Conservation (phyloP, 257 asterid genomes). For the Voacanga thouarsii region DNA sequence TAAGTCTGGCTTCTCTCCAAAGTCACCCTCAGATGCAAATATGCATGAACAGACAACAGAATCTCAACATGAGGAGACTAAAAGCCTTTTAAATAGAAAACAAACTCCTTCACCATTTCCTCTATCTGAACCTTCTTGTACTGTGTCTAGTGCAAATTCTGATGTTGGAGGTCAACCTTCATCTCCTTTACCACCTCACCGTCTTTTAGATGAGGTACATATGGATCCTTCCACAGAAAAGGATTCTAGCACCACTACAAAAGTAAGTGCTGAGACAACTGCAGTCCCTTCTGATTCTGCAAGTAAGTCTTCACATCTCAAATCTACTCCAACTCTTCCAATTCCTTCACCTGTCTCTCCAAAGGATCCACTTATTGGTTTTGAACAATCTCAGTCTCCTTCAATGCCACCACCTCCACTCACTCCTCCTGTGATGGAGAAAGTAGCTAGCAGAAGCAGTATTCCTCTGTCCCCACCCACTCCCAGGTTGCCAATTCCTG, state of each 20-base stretch:
- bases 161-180: constrained; percentile 15
- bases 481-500: constrained; percentile 8
- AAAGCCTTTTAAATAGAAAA: constrained; percentile 22
- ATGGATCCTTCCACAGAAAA: constrained; percentile 19
- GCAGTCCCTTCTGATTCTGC: constrained; percentile 26
- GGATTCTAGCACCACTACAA: constrained; percentile 19
- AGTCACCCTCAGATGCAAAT: constrained; percentile 30
- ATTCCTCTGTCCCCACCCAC: constrained; percentile 25
- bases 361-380: constrained; percentile 31
- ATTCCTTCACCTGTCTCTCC: constrained; percentile 29
- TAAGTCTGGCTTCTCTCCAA: constrained; percentile 28
- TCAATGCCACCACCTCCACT: constrained; percentile 23
- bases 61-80: constrained; percentile 26
- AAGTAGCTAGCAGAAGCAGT: constrained; percentile 19
- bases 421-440: constrained; percentile 39
- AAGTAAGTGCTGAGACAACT: constrained; percentile 23
- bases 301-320: constrained; percentile 26
- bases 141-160: constrained; percentile 3
- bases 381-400: constrained; percentile 24
- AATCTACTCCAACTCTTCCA: constrained; percentile 31
- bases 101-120: constrained; percentile 17
- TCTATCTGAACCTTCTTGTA: constrained; percentile 25
- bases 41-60: constrained; percentile 28
- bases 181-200: constrained; percentile 27
- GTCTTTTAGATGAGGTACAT: constrained; percentile 22